Evolutionary conservation across 805 yeast species (phyloP).

Genomic region (Pichia phayaonensis): DNA sequence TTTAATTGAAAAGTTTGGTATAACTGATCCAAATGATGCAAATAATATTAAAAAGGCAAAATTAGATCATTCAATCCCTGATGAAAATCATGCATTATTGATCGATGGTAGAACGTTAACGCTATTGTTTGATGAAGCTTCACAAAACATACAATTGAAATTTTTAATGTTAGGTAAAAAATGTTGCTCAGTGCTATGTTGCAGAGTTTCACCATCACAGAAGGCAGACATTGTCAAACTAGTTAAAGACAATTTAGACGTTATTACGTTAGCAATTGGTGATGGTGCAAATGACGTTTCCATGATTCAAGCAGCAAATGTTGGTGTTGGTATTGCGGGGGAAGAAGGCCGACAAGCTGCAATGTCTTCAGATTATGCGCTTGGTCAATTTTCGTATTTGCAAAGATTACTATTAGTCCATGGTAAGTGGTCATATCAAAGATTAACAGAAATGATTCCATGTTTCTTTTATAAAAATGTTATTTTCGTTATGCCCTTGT

Average conservation of each 20-base stretch:
- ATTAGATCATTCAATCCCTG: slow-evolving; percentile 58
- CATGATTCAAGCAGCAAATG: slow-evolving; percentile 80
- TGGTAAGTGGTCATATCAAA: slow-evolving; percentile 77
- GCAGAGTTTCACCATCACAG: slow-evolving; percentile 80
- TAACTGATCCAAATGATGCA: slow-evolving; percentile 10
- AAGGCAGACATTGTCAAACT: slow-evolving; percentile 67
- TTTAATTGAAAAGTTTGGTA: slow-evolving; percentile 15
- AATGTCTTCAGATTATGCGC: slow-evolving; percentile 78
- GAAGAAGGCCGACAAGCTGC: slow-evolving; percentile 85
- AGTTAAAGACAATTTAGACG: slow-evolving; percentile 57
- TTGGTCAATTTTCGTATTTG: slow-evolving; percentile 70
- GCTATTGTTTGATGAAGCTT: slow-evolving; percentile 14
- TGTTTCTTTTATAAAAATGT: slow-evolving; percentile 73
- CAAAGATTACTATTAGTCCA: slow-evolving; percentile 62
- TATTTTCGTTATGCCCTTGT: slow-evolving; percentile 62
- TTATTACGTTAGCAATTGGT: slow-evolving; percentile 76
- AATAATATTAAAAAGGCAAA: slow-evolving; percentile 43
- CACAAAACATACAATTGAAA: slow-evolving; percentile 35
- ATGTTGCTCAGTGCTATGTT: slow-evolving; percentile 72
- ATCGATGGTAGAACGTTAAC: slow-evolving; percentile 64
- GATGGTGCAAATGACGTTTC: slow-evolving; percentile 87
- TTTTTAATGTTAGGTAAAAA: slow-evolving; percentile 67
- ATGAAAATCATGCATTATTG: slow-evolving; percentile 48
- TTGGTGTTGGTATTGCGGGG: slow-evolving; percentile 83
- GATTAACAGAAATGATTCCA: slow-evolving; percentile 72